These are phyloP conservation scores for Casuarina equisetifolia DNA, from an alignment of 306 rosid genomes.

Conservation along the genomic window DNA sequence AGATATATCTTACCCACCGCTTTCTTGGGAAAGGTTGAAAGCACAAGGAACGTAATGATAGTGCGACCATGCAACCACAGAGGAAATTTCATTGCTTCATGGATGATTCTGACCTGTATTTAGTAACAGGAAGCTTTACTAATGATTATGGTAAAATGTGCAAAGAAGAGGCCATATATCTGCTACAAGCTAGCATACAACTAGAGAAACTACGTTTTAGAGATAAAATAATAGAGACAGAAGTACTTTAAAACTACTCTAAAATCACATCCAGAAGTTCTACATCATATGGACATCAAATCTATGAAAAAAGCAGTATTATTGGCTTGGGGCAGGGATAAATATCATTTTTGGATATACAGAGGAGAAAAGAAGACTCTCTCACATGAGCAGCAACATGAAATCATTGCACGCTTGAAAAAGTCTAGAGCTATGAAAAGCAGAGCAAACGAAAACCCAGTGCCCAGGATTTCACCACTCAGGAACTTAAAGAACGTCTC, in stretches of 20 bases:
- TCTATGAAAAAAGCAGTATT: not conserved
- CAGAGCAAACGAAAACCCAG: too few species aligned
- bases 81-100: conserved; percentile 91
- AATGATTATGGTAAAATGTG: not conserved
- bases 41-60: conserved; percentile 64
- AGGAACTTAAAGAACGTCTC: not conserved
- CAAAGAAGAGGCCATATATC: not conserved
- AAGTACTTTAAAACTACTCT: not conserved
- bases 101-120: conserved; percentile 76
- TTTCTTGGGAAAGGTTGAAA: conserved; percentile 73
- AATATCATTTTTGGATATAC: not conserved
- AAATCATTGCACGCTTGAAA: not conserved
- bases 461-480: not conserved
- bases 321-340: not conserved
- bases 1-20: conserved; percentile 86
- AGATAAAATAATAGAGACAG: not conserved
- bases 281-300: not conserved
- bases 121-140: conserved; percentile 12
- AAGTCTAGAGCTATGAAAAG: not conserved
- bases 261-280: not conserved
- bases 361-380: not conserved
- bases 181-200: not conserved
- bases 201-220: not conserved
- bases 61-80: conserved; percentile 84
- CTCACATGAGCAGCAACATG: not conserved